These are phyloP conservation scores for Colletotrichum shisoi DNA, from an alignment of 2,329 filamentous ascomycete species.

Conservation along the genomic window DNA sequence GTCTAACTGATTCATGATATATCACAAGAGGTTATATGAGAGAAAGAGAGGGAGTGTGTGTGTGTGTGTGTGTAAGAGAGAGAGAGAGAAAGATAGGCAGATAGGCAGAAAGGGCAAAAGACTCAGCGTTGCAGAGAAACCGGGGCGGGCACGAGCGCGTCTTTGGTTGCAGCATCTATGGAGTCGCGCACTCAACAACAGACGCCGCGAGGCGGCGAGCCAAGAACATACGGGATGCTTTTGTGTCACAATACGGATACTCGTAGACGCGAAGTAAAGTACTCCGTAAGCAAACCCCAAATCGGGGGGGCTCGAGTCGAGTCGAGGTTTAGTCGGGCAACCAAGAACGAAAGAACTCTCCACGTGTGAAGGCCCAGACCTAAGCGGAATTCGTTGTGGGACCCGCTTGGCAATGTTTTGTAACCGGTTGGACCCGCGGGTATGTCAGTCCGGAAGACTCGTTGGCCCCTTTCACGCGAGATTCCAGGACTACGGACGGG, in stretches of 20 bases:
- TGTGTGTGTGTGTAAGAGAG: too few relatives aligned
- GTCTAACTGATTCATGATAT: slow-evolving; percentile 16
- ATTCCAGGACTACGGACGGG: slow-evolving; percentile 32
- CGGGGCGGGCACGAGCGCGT: not conserved
- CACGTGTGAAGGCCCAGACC: slow-evolving; percentile 15
- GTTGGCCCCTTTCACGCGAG: slow-evolving; percentile 17
- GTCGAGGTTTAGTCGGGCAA: too few relatives aligned
- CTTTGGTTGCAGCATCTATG: slow-evolving; percentile 9
- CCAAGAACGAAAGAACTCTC: not conserved
- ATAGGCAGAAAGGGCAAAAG: not conserved
- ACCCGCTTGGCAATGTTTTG: not conserved
- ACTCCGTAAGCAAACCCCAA: not conserved
- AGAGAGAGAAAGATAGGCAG: too few relatives aligned
- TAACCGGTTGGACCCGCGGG: too few relatives aligned
- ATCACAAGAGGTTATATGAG: too few relatives aligned
- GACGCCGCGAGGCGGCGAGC: not conserved
- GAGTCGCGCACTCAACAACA: not conserved
- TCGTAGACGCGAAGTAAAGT: not conserved
- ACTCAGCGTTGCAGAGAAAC: slow-evolving; percentile 11
- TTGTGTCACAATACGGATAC: too few relatives aligned
- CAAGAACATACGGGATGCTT: not conserved
- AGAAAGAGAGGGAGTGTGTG: too few relatives aligned
- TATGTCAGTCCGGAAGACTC: not conserved
- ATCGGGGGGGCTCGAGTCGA: too few relatives aligned
- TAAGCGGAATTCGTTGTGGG: slow-evolving; percentile 17